A percentile compares a stretch with the other conserved stretches of the same genome.
Evolutionary conservation across 306 rosid genomes (phyloP).

Genomic region (Casuarina glauca): DNA sequence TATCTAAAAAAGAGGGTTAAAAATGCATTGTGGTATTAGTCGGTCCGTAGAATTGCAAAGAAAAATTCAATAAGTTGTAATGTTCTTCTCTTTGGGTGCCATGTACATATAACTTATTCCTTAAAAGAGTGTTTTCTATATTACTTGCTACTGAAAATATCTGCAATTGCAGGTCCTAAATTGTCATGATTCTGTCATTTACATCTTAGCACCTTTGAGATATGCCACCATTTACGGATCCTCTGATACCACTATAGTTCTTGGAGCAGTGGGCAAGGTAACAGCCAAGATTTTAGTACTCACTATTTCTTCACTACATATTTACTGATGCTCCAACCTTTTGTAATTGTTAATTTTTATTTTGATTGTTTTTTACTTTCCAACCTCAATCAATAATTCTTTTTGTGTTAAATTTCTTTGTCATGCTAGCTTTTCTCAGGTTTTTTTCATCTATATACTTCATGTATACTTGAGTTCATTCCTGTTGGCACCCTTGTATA

Average conservation of each 20-base stretch:
- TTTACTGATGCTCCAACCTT: not conserved
- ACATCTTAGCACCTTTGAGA: slow-evolving; percentile 86
- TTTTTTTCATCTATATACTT: not conserved
- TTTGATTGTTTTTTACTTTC: not conserved
- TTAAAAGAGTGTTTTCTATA: not conserved
- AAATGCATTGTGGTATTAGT: not conserved
- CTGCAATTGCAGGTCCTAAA: slow-evolving; percentile 72
- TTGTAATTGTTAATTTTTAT: not conserved
- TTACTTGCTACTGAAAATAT: slow-evolving; percentile 7
- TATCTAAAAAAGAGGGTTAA: not conserved
- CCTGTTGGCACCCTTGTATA: not conserved
- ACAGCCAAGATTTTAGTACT: slow-evolving; percentile 16
- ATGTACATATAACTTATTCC: not conserved
- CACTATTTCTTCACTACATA: slow-evolving; percentile 15
- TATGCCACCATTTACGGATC: slow-evolving; percentile 94
- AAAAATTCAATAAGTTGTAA: not conserved
- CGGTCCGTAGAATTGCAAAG: not conserved
- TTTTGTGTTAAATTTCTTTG: not conserved
- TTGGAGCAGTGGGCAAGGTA: slow-evolving; percentile 99
- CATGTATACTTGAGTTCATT: not conserved
- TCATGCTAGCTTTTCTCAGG: not conserved
- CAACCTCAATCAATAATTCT: not conserved
- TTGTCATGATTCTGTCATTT: slow-evolving; percentile 83
- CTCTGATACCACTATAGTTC: slow-evolving; percentile 90
- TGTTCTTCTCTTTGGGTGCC: not conserved